Evolutionary conservation across 2,329 filamentous ascomycete species (phyloP), one percentile per base, ranked within the genome.

Genomic region (Fusarium algeriense): DNA sequence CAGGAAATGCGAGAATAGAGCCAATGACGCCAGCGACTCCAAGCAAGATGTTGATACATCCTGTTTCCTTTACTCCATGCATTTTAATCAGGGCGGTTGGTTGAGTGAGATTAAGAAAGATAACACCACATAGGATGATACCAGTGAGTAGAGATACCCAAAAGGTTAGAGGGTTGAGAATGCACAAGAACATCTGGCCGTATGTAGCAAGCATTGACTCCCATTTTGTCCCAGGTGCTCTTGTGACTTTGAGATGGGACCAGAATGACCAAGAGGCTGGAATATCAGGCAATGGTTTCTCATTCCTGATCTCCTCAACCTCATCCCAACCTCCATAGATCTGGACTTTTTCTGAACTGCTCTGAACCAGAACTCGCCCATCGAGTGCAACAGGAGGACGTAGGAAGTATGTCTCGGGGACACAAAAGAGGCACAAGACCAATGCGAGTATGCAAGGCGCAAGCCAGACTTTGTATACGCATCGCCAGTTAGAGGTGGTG

Each of bases 101-200:
- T 7, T 73, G 70, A 15, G 70, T 65, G 4, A 73, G 53, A 26
- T 37, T 61, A 1, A 73, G 20, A 15, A 71, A 61, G 8, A 73
- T 30, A 4, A 71, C 48, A 2, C 70, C 67, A 6, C 70, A 71
- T 1, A 73, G 63, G 14, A 53, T 67, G 10, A 65, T 64, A 2
- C 71, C 72, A 0, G 66, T 44, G 7, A 74, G 72, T 1, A 74
- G 12, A 12, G 69, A 67, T 6, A 74, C 66, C 71, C 71, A 73
- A 4, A 74, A 74, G 2, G 66, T 73, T 1, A 74, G 57, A 7
- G 72, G 72, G 5, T 74, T 74, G 3, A 74, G 28, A 4, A 74
- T 62, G 4, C 71, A 74, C 5, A 73, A 15, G 3, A 73, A 30
- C 66, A 74, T 74, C 15, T 74, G 72, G 32, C 63, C 59, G 23